Evolutionary conservation across 305 asterid genomes (phyloP), one percentile per base, ranked within the genome.

Genomic region (Solanum chacoense): DNA sequence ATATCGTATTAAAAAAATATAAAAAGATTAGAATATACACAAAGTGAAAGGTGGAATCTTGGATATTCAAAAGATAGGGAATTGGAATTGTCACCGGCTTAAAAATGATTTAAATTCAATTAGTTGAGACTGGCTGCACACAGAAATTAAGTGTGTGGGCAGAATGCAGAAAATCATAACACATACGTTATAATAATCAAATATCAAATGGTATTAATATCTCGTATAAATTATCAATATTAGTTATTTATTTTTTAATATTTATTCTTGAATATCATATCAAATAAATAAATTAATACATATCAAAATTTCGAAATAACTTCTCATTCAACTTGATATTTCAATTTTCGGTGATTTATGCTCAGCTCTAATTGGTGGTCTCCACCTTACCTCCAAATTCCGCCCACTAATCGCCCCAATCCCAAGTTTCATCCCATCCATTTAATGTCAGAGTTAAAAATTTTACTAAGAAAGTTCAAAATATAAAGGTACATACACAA

Each of bases 221-320:
- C 24, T 0, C 0, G 4, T 55, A 55, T 55, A 55, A 55, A 18
- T 55, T 16, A 55, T 3, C 0, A 2, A 50, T 0, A 45, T 2
- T 45, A 14, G 18, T 55, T 55, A 55, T 16, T 50, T 18, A 55
- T 59, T 55, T 55, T 7, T 1, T 0, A 55, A 55, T 0, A 0
- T 55, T 55, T 20, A 55, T 55, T 55, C 4, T 7, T 55, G 10
- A 55, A 55, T 55, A 18, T 14, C 4, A 7, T 6, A 2, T 16
- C 16, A 3, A 16, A 16, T 13, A 50, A 16, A 14, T 6, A 50
- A 2, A 50, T 7, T 50, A 50, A 50, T 16, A 50, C 18, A 6
- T 2, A 50, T 50, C n/a, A 50, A 50, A 50, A 0, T 50, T 1
- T 14, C 7, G 45, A 45, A 16, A 45, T 45, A 45, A 2, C 7